phyloP scores from a whole-genome alignment of 2,329 filamentous ascomycete species.

The Diplodia mutila region DNA sequence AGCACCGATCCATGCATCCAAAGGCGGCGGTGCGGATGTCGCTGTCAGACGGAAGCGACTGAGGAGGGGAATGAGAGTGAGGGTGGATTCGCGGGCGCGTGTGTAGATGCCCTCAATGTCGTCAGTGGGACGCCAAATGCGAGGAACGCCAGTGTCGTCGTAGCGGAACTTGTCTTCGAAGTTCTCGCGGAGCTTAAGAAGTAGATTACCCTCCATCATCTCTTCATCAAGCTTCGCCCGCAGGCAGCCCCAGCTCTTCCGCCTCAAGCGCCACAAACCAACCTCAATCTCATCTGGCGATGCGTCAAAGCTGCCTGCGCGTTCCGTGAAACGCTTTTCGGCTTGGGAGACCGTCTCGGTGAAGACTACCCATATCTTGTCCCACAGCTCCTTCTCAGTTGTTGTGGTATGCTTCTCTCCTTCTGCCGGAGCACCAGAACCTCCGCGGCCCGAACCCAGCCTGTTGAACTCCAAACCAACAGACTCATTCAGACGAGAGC shows the following conservation, averaged over 20 bases:
- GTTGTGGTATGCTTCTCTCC: slow-evolving; percentile 66
- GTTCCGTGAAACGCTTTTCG: slow-evolving; percentile 80
- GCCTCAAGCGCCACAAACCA: slow-evolving; percentile 86
- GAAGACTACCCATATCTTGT: slow-evolving; percentile 90
- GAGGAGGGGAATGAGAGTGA: slow-evolving; percentile 86
- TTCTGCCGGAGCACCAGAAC: slow-evolving; percentile 76
- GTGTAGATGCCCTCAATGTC: slow-evolving; percentile 98
- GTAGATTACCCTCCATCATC: slow-evolving; percentile 94
- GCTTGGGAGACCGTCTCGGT: slow-evolving; percentile 81
- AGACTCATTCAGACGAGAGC: slow-evolving; percentile 81
- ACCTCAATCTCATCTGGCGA: slow-evolving; percentile 88
- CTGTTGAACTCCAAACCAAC: slow-evolving; percentile 95
- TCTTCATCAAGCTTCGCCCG: slow-evolving; percentile 93
- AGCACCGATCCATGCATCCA: slow-evolving; percentile 80
- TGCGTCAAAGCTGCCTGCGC: slow-evolving; percentile 92
- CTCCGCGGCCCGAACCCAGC: slow-evolving; percentile 83
- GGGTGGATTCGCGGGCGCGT: slow-evolving; percentile 85
- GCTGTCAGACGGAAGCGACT: slow-evolving; percentile 78
- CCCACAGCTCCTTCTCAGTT: slow-evolving; percentile 88
- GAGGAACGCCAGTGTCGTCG: slow-evolving; percentile 88
- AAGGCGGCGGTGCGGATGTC: slow-evolving; percentile 76
- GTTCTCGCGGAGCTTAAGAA: slow-evolving; percentile 94
- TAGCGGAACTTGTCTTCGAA: slow-evolving; percentile 99
- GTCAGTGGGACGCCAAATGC: slow-evolving; percentile 95
- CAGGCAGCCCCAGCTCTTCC: slow-evolving; percentile 93